Evolutionary conservation across 108 stramenopile genomes (phyloP), one percentile per base, ranked within the genome.

Genomic region (Mediolabrus comicus): DNA sequence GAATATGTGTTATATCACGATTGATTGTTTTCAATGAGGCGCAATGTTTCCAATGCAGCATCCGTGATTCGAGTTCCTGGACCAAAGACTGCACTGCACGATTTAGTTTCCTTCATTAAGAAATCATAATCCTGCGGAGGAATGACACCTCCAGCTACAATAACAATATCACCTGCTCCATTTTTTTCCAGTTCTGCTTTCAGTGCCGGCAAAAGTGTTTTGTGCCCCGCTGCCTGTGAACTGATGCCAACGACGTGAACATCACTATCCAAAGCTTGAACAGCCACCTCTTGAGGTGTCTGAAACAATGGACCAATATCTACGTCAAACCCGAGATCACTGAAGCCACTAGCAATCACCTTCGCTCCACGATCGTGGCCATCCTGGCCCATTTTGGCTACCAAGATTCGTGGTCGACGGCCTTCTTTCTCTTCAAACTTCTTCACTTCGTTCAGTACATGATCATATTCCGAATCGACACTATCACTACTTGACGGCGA

Each of bases 351-450:
- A 43, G 98, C 96, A 72, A 99, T 97, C 19, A 99, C 97, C 65
- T 98, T 98, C 39, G 97, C 98, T 27, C 98, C 98, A 27, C 98
- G 89, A 71, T 99, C 98, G 72, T 99, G 98, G 10, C 98, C 98
- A 74, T 99, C 98, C 83, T 98, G 96, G 14, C 98, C 98, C 96
- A 99, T 98, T 78, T 99, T 99, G 5, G 98, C 98, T 1, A 99
- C 97, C 43, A 99, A 68, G 66, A 99, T 95, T 2, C 98, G 85
- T 16, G 98, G 98, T 33, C 98, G 83, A n/a, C 98, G 91, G 0
- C 98, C 98, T 39, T 98, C 91, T 19, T 34, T 69, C 62, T 85
- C 62, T 51, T 92, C 96, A 78, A 99, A 99, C 41, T 81, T 83
- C 69, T 95, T 86, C 16, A 99, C 96, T 67, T 80, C 65, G 7